Evolutionary conservation across 371 early-diverging fungal species (phyloP).

Genomic region (Actinomucor elegans): DNA sequence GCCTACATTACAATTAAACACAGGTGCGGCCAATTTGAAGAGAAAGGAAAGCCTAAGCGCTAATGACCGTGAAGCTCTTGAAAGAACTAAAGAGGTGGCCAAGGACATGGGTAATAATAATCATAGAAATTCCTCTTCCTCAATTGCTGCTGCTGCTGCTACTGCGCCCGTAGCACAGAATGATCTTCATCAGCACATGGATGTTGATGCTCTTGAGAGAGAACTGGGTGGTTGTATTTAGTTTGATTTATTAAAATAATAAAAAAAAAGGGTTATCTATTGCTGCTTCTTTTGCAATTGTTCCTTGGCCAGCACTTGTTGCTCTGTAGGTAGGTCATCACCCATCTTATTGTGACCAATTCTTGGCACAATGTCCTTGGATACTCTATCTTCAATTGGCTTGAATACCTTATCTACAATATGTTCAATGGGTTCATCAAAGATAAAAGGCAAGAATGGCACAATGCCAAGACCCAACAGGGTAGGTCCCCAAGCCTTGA

Average conservation of each 20-base stretch:
- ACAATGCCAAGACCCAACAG: constrained; percentile 66
- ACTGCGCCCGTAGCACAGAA: constrained; percentile 11
- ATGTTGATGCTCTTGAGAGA: constrained; percentile 62
- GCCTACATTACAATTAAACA: constrained; percentile 26
- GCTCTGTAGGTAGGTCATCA: constrained; percentile 20
- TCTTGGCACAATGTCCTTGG: constrained; percentile 10
- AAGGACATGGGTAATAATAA: constrained; percentile 3
- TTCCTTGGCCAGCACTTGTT: constrained; percentile 5
- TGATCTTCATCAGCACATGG: constrained; percentile 38
- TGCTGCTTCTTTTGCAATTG: constrained; percentile 9
- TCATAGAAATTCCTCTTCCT: constrained; percentile 6
- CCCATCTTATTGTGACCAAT: constrained; percentile 29
- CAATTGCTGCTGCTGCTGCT: constrained; percentile 23
- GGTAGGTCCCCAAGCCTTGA: constrained; percentile 71
- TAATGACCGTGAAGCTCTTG: constrained; percentile 37
- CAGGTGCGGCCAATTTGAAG: constrained; percentile 37
- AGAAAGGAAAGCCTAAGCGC: constrained; percentile 47
- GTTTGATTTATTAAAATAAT: not conserved
- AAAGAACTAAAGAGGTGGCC: constrained; percentile 39
- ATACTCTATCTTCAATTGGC: constrained; percentile 36
- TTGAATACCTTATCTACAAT: constrained; percentile 66
- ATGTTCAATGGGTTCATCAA: constrained; percentile 76
- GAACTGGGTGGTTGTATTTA: constrained; percentile 55
- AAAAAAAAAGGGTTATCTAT: not conserved
- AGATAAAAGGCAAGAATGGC: constrained; percentile 70